phyloP scores from a whole-genome alignment of 805 yeast genomes.

The Cyberlindnera bimundalis region DNA sequence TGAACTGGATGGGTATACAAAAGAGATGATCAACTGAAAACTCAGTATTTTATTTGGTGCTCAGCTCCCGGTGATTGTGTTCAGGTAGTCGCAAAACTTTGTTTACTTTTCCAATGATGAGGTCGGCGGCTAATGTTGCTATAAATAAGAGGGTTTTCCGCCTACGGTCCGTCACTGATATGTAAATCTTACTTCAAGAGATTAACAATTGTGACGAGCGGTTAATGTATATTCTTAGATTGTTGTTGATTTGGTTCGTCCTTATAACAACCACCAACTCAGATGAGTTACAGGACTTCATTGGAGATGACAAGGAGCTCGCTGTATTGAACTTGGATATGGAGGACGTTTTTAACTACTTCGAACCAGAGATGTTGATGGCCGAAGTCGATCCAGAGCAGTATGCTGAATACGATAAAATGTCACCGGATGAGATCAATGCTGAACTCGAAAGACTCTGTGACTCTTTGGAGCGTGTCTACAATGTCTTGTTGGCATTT shows the following conservation, averaged over 20 bases:
- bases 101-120: conserved; percentile 9
- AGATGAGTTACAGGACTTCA: conserved; percentile 12
- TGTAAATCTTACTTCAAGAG: too few relatives aligned
- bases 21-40: conserved; percentile 1
- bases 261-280: neutral
- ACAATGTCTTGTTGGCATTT: conserved; percentile 13
- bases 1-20: conserved; percentile 20
- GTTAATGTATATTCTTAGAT: conserved; percentile 7
- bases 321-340: conserved; percentile 13
- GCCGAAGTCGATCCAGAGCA: conserved; percentile 11
- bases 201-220: neutral
- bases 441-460: conserved; percentile 12
- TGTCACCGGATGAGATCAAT: conserved; percentile 15
- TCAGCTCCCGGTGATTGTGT: neutral
- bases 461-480: conserved; percentile 15
- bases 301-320: conserved; percentile 14
- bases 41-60: too few relatives aligned
- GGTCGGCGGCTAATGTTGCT: conserved; percentile 17
- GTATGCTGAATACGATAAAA: conserved; percentile 6
- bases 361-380: conserved; percentile 16
- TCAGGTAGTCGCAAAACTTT: neutral
- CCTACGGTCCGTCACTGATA: too few relatives aligned
- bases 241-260: neutral
- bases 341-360: conserved; percentile 15
- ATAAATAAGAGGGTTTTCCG: too few relatives aligned